Evolutionary conservation across 73 alveolate species (phyloP).

Genomic region (Effrenium voratum): DNA sequence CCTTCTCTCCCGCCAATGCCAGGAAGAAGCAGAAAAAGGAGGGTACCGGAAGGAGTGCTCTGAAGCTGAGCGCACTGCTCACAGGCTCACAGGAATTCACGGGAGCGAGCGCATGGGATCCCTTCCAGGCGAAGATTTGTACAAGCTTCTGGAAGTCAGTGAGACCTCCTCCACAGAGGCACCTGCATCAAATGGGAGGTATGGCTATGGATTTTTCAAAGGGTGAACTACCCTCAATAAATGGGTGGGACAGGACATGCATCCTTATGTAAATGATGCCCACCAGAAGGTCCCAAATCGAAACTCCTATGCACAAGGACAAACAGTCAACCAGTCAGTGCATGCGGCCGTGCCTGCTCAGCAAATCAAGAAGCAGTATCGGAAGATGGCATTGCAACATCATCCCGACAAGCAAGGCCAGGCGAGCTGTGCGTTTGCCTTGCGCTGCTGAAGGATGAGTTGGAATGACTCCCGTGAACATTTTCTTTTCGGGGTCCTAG

Average conservation of each 20-base stretch:
- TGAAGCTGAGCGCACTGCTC: slow-evolving; percentile 80
- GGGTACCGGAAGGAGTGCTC: slow-evolving; percentile 53
- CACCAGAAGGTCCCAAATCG: too few relatives aligned
- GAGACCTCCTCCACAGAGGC: slow-evolving; percentile 85
- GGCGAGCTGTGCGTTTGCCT: neutral
- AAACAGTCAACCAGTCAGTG: too few relatives aligned
- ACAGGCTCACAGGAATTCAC: neutral
- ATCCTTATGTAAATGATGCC: too few relatives aligned
- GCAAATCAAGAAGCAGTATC: slow-evolving; percentile 94
- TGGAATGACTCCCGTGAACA: too few relatives aligned
- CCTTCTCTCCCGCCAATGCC: neutral
- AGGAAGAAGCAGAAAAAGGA: slow-evolving; percentile 80
- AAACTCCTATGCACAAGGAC: too few relatives aligned
- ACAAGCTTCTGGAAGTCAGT: slow-evolving; percentile 58
- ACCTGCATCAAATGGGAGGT: too few relatives aligned
- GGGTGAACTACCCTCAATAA: too few relatives aligned
- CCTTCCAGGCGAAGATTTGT: slow-evolving; percentile 48
- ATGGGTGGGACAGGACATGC: too few relatives aligned
- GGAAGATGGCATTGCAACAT: slow-evolving; percentile 90
- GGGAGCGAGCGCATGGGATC: neutral
- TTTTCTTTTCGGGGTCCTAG: too few relatives aligned
- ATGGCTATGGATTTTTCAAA: too few relatives aligned
- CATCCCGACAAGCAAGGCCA: slow-evolving; percentile 91
- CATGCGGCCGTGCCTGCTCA: neutral
- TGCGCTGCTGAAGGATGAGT: too few relatives aligned